A percentile compares a stretch with the other conserved stretches of the same genome.
These are phyloP conservation scores for Cercospora citrullina DNA, from an alignment of 2,329 filamentous ascomycete species.

Conservation along the genomic window DNA sequence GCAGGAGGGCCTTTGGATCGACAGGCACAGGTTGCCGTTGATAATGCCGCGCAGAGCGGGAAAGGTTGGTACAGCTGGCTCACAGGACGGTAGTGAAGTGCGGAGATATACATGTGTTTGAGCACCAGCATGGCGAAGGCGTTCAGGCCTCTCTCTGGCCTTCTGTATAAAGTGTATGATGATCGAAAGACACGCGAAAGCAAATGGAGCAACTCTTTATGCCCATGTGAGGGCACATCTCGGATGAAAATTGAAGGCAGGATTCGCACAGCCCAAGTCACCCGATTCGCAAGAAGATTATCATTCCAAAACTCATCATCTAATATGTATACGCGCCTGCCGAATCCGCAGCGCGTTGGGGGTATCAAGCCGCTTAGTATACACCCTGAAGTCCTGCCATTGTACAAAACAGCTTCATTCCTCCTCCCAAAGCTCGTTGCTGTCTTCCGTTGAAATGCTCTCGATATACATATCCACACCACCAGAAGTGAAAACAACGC, in stretches of 20 bases:
- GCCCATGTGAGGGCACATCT: not conserved
- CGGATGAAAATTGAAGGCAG: not conserved
- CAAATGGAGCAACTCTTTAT: not conserved
- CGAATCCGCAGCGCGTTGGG: not conserved
- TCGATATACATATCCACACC: slow-evolving; percentile 4
- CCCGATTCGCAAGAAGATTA: not conserved
- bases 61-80: slow-evolving; percentile 52
- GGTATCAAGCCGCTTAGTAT: slow-evolving; percentile 6
- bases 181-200: not conserved
- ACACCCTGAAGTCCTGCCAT: not conserved
- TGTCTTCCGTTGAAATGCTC: not conserved
- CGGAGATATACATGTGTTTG: slow-evolving; percentile 4
- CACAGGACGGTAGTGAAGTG: slow-evolving; percentile 36
- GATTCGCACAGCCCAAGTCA: not conserved
- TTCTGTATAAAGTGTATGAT: slow-evolving; percentile 10
- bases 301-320: not conserved
- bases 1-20: slow-evolving; percentile 50
- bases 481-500: not conserved
- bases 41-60: slow-evolving; percentile 40
- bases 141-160: not conserved
- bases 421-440: not conserved
- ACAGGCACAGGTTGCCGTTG: slow-evolving; percentile 44
- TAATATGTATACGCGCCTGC: not conserved
- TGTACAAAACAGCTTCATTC: not conserved
- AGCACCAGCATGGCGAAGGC: slow-evolving; percentile 20